phyloP scores from a whole-genome alignment of 352 stramenopile genomes.

The Phytophthora pluvialis region DNA sequence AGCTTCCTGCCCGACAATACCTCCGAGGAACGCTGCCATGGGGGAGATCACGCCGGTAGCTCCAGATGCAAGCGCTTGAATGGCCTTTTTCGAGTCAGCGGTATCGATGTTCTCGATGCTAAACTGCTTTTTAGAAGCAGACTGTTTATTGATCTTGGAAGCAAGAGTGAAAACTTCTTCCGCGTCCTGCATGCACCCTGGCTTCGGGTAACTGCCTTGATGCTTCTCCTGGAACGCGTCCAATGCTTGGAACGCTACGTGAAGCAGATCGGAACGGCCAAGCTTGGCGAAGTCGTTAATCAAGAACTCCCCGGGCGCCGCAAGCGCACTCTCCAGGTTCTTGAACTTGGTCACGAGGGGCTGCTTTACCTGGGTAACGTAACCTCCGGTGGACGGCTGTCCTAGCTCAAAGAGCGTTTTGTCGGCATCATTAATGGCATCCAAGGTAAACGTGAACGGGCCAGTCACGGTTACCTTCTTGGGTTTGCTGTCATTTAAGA shows the following conservation, averaged over 20 bases:
- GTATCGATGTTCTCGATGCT: conserved; percentile 66
- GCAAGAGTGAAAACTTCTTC: conserved; percentile 89
- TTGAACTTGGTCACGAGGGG: conserved; percentile 94
- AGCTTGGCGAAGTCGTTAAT: conserved; percentile 99
- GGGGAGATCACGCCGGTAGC: conserved; percentile 93
- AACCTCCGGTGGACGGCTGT: conserved; percentile 77
- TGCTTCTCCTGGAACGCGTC: conserved; percentile 86
- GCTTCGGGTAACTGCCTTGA: conserved; percentile 80
- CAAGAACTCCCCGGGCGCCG: conserved; percentile 94
- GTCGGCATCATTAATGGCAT: conserved; percentile 77
- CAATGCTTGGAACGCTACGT: conserved; percentile 91
- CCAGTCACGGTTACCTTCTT: conserved; percentile 85
- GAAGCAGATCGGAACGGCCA: conserved; percentile 90
- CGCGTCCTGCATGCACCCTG: conserved; percentile 86
- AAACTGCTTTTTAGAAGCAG: conserved; percentile 69
- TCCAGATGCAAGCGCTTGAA: conserved; percentile 86
- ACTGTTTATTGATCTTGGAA: conserved; percentile 74
- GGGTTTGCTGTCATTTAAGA: conserved; percentile 81
- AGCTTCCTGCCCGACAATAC: conserved; percentile 97
- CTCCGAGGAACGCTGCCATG: conserved; percentile 97
- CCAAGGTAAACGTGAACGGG: conserved; percentile 98
- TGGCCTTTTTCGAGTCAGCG: conserved; percentile 75
- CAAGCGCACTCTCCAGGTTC: conserved; percentile 85
- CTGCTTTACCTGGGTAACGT: conserved; percentile 97
- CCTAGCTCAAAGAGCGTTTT: conserved; percentile 68